phyloP scores from a whole-genome alignment of 345 rosid genomes.

The Eucalyptus cloeziana region DNA sequence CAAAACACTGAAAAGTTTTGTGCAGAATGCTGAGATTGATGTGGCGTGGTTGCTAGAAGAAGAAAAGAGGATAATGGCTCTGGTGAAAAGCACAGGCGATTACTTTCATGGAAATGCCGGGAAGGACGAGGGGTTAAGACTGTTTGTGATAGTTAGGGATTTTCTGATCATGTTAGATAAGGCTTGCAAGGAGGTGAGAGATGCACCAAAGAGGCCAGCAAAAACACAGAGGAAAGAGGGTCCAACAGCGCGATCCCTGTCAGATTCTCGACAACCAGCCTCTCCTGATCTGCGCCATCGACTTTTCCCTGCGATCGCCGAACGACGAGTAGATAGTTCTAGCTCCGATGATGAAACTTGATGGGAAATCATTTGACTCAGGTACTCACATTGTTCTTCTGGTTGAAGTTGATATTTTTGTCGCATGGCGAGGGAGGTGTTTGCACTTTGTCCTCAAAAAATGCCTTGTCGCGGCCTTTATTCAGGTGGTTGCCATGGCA shows the following conservation, averaged over 20 bases:
- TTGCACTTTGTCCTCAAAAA: background rate
- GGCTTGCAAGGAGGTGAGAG: conserved; percentile 74
- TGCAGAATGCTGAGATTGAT: conserved; percentile 62
- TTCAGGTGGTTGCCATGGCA: background rate
- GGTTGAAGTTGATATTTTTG: background rate
- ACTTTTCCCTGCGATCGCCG: conserved; percentile 73
- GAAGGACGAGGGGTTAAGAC: conserved; percentile 80
- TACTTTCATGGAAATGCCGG: conserved; percentile 96
- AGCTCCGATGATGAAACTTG: conserved; percentile 46
- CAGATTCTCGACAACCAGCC: background rate
- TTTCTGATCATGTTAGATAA: conserved; percentile 80
- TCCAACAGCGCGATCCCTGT: conserved; percentile 17
- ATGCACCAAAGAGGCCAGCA: conserved; percentile 28
- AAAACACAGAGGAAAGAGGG: conserved; percentile 41
- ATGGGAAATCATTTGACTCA: background rate
- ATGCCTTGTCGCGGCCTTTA: background rate
- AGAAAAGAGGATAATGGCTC: conserved; percentile 77
- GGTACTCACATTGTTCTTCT: background rate
- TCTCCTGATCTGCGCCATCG: conserved; percentile 39
- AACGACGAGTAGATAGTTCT: conserved; percentile 33
- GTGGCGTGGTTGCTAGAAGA: conserved; percentile 53
- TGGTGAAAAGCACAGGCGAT: conserved; percentile 90
- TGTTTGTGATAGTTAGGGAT: conserved; percentile 71
- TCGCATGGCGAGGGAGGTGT: background rate
- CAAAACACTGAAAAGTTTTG: conserved; percentile 59